Evolutionary conservation across 2,329 filamentous ascomycete genomes (phyloP).

Genomic region (Epichloe baconii): DNA sequence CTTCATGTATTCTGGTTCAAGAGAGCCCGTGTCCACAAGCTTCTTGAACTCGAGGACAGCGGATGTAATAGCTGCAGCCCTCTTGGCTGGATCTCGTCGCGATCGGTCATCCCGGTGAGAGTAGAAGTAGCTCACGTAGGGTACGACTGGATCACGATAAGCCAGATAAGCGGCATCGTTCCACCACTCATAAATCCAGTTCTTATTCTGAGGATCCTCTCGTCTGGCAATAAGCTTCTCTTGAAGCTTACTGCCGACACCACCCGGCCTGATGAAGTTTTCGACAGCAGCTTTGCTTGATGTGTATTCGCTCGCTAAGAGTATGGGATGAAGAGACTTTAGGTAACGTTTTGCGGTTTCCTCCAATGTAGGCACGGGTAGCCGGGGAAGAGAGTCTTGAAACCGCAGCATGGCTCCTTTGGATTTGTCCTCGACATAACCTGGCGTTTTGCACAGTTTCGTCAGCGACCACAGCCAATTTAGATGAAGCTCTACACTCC

Average conservation of each 20-base stretch:
- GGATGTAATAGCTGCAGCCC: constrained; percentile 79
- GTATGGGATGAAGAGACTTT: constrained; percentile 64
- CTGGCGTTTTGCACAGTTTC: constrained; percentile 27
- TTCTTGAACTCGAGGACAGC: constrained; percentile 88
- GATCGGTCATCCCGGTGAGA: constrained; percentile 88
- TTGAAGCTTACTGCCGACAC: constrained; percentile 71
- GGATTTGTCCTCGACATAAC: constrained; percentile 66
- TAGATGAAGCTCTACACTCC: not conserved
- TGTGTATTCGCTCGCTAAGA: constrained; percentile 55
- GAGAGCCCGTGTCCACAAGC: constrained; percentile 65
- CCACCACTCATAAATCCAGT: constrained; percentile 99
- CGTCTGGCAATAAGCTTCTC: constrained; percentile 70
- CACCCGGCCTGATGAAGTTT: constrained; percentile 80
- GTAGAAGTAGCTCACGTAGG: constrained; percentile 99
- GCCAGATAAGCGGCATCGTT: constrained; percentile 84
- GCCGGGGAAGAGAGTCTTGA: constrained; percentile 68
- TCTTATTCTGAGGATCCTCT: constrained; percentile 69
- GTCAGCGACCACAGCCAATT: not conserved
- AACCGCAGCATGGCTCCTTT: constrained; percentile 75
- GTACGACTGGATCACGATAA: constrained; percentile 91
- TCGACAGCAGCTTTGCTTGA: constrained; percentile 70
- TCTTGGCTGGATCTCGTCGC: constrained; percentile 78
- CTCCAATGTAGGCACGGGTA: constrained; percentile 71
- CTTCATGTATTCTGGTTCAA: constrained; percentile 99
- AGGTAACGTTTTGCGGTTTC: constrained; percentile 72